phyloP scores from a whole-genome alignment of 345 rosid genomes.

The Schrenkiella parvula region DNA sequence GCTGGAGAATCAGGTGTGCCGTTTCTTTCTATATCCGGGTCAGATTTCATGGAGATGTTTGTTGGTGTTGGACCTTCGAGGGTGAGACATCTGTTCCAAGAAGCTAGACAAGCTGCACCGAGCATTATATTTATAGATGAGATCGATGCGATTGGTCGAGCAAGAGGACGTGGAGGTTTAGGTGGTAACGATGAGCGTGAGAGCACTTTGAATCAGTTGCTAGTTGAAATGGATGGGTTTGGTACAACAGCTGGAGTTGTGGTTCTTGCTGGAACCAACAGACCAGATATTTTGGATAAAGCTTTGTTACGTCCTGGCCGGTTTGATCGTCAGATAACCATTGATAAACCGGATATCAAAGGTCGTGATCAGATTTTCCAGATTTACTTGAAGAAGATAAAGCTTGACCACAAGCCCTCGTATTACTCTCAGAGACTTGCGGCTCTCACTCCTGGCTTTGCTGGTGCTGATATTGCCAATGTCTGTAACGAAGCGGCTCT shows the following conservation, averaged over 20 bases:
- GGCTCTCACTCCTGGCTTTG: slow-evolving; percentile 96
- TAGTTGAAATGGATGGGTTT: slow-evolving; percentile 98
- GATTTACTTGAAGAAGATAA: slow-evolving; percentile 76
- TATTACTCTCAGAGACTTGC: slow-evolving; percentile 87
- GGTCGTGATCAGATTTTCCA: slow-evolving; percentile 11
- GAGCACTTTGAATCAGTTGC: slow-evolving; percentile 84
- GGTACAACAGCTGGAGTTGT: slow-evolving; percentile 46
- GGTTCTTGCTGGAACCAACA: background rate
- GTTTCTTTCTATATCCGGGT: slow-evolving; percentile 90
- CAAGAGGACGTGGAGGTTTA: slow-evolving; percentile 91
- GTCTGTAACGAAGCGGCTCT: slow-evolving; percentile 95
- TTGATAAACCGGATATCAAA: slow-evolving; percentile 2
- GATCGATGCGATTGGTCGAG: slow-evolving; percentile 93
- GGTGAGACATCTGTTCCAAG: slow-evolving; percentile 91
- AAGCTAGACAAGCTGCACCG: slow-evolving; percentile 87
- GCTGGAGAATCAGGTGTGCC: slow-evolving; percentile 98
- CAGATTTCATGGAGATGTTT: slow-evolving; percentile 99
- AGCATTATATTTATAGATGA: slow-evolving; percentile 94
- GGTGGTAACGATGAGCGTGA: slow-evolving; percentile 95
- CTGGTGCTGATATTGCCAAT: slow-evolving; percentile 97
- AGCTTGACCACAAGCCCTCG: slow-evolving; percentile 71
- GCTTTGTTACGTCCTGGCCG: background rate
- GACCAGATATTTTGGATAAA: background rate
- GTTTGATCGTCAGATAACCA: background rate
- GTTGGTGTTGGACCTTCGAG: slow-evolving; percentile 99